These are phyloP conservation scores for Candida labiduridarum DNA, from an alignment of 1,139 yeast species.

Conservation along the genomic window DNA sequence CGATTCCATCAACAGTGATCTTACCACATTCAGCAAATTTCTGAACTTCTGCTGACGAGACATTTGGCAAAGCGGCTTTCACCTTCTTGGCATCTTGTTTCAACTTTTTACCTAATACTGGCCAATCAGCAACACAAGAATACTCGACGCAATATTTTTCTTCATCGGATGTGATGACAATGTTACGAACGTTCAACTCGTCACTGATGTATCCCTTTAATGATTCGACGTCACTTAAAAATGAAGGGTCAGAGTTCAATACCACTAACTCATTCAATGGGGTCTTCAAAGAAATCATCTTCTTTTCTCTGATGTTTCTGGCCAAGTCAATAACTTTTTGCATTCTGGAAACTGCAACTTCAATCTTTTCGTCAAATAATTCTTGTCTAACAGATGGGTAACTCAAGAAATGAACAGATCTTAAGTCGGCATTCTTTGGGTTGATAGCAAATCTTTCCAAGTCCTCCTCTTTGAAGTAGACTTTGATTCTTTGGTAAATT, in stretches of 20 bases:
- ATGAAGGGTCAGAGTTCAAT: conserved; percentile 74
- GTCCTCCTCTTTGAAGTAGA: conserved; percentile 57
- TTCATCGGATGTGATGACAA: conserved; percentile 89
- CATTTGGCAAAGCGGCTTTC: conserved; percentile 85
- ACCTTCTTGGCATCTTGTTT: conserved; percentile 93
- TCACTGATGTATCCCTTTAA: conserved; percentile 80
- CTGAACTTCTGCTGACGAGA: conserved; percentile 83
- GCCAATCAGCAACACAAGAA: conserved; percentile 98
- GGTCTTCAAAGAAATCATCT: conserved; percentile 88
- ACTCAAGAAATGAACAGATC: conserved; percentile 90
- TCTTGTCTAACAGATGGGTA: conserved; percentile 88
- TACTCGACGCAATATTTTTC: conserved; percentile 88
- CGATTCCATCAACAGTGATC: conserved; percentile 86
- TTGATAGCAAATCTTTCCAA: conserved; percentile 47
- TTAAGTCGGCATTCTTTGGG: conserved; percentile 52
- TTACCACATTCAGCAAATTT: conserved; percentile 71
- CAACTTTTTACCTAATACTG: conserved; percentile 94
- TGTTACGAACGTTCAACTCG: conserved; percentile 89
- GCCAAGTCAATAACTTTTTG: conserved; percentile 96
- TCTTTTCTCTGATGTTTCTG: conserved; percentile 95
- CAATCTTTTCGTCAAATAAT: conserved; percentile 76
- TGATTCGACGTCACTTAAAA: conserved; percentile 76
- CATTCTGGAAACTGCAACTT: conserved; percentile 89
- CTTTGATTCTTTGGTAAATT: conserved; percentile 76
- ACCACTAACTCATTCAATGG: conserved; percentile 90